Base-by-base conservation (phyloP, 2,329 filamentous ascomycete species). In the Fusarium mangiferae region DNA sequence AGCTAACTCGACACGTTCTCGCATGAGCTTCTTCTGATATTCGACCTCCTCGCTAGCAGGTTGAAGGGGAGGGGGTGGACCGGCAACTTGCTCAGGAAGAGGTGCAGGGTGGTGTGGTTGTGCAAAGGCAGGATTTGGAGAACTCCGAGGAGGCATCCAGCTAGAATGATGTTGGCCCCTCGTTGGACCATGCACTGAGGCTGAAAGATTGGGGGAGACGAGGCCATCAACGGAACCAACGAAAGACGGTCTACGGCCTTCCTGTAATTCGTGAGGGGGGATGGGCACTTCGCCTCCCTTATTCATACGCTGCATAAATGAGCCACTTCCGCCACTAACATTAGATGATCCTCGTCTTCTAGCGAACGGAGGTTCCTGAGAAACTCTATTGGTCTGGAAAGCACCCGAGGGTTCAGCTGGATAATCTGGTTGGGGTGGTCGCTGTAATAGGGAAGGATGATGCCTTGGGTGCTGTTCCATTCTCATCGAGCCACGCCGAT, bases 301-400 rank as follows among this genome's bases (percentile, higher is more conserved):
- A 42, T 81, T 81, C 41, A 84, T 74, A 41, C 92, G 90, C 75
- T 92, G 89, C 75, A 88, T 87, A 73, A 91, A 89, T 42, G 89
- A 87, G 68, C 92, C 92, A 81, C 94, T 97, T 67, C 93, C 93
- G 62, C 94, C 95, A 81, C 95, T 98, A 45, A 97, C 92, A 78
- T 95, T 97, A 5, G 96, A 98, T 22, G 96, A 98, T 66, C 93
- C 93, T 72, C 96, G 91, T 70, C 95, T 91, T 74, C 95, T 91
- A 42, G 88, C 89, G 85, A 93, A 95, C 6, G 90, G 86, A 18
- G 85, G 90, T 73, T 93, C 91, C 69, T 93, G 91, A 22, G 84
- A 86, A 73, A 89, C 89, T 68, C 94, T 89, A 75, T 89, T 90
- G 8, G 94, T 94, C 81, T 98, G 95, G 80, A 97, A 98, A 9